Percentiles rank a stretch among this genome's conserved stretches.
Conservation (phyloP, 257 asterid species). For the Lycium ferocissimum region DNA sequence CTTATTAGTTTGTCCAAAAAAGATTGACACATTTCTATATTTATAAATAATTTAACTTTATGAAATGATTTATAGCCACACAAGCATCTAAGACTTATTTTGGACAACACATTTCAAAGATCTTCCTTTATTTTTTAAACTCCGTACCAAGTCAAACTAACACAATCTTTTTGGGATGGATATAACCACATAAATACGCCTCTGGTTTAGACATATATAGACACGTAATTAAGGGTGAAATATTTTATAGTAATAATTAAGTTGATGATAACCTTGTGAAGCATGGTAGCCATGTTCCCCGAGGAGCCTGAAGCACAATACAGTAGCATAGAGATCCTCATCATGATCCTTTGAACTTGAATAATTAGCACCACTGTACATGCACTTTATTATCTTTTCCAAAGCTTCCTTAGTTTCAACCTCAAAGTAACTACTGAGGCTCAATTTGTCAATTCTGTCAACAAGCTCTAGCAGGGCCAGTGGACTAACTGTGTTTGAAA, state of each 20-base stretch:
- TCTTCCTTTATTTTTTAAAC: too few species aligned
- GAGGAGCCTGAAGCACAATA: conserved; percentile 32
- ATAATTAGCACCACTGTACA: neutral
- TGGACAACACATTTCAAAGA: too few species aligned
- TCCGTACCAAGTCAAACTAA: too few species aligned
- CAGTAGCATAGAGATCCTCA: conserved; percentile 40
- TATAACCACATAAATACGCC: too few species aligned
- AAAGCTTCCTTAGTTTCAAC: conserved; percentile 40
- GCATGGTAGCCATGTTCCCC: conserved; percentile 57
- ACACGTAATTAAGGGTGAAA: neutral
- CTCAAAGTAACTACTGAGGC: conserved; percentile 50
- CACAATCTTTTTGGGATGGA: too few species aligned
- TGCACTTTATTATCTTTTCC: neutral
- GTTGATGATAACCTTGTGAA: conserved; percentile 47
- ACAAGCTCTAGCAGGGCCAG: neutral
- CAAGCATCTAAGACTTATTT: too few species aligned
- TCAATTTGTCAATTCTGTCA: conserved; percentile 13
- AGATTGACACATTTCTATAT: too few species aligned
- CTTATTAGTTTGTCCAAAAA: too few species aligned
- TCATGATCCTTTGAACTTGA: neutral
- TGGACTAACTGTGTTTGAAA: conserved; percentile 8
- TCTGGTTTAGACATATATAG: too few species aligned
- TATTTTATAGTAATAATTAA: too few species aligned
- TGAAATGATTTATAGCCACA: too few species aligned
- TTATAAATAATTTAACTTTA: too few species aligned